Evolutionary conservation across 2,329 filamentous ascomycete species (phyloP).

Genomic region (Colletotrichum tropicale): DNA sequence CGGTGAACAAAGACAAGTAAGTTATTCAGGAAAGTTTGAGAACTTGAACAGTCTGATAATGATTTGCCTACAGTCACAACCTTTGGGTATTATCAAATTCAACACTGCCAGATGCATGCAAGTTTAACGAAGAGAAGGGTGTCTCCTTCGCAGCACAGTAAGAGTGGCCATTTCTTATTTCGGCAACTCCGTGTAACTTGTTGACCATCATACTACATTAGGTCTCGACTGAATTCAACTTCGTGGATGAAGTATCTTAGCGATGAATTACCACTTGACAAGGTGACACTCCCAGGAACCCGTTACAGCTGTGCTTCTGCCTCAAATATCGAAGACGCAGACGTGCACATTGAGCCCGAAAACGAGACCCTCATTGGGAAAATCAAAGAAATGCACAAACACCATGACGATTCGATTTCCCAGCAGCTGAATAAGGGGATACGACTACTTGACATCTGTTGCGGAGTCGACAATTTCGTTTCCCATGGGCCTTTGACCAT

Average conservation of each 20-base stretch:
- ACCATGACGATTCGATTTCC: background rate
- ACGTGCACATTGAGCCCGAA: background rate
- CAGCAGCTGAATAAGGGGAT: background rate
- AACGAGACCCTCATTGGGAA: background rate
- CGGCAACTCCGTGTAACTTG: rapidly evolving
- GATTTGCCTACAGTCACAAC: background rate
- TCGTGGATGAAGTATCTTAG: background rate
- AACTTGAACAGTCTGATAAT: background rate
- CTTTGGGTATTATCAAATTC: background rate
- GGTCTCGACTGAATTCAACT: background rate
- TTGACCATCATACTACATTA: background rate
- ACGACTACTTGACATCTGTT: background rate
- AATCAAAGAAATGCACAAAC: background rate
- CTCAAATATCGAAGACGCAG: background rate
- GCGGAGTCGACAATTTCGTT: background rate
- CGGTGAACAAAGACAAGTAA: background rate
- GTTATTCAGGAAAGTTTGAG: background rate
- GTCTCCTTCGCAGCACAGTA: background rate
- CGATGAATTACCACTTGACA: background rate
- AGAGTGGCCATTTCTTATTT: background rate
- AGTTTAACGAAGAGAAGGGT: background rate
- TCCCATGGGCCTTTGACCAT: background rate
- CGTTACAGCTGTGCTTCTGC: background rate
- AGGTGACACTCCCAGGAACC: background rate
- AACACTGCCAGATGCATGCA: background rate